A percentile compares a stretch with the other conserved stretches of the same genome.
phyloP scores from a whole-genome alignment of 306 rosid species.

The Elaeagnus macrophylla region DNA sequence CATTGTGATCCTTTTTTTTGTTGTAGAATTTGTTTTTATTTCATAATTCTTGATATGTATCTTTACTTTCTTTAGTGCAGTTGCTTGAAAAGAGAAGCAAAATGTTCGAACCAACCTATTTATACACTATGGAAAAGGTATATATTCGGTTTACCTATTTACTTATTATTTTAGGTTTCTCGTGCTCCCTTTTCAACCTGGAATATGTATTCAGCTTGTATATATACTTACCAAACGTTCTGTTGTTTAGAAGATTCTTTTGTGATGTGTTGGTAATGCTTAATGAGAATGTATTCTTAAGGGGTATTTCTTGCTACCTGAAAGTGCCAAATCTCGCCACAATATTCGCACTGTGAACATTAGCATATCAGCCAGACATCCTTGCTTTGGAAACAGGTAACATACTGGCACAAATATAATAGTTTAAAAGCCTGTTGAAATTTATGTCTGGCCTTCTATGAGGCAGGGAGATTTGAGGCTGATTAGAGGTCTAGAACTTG shows the following conservation, averaged over 20 bases:
- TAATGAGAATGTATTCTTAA: slow-evolving; percentile 22
- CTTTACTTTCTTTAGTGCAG: slow-evolving; percentile 51
- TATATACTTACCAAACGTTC: too few species aligned
- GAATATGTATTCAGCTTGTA: too few species aligned
- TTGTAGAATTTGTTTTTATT: not conserved
- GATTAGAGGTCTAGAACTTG: not conserved
- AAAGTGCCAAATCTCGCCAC: slow-evolving; percentile 77
- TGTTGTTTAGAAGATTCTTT: slow-evolving; percentile 18
- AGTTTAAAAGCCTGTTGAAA: not conserved
- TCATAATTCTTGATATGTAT: slow-evolving; percentile 5
- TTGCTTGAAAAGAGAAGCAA: slow-evolving; percentile 75
- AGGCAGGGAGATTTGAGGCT: not conserved
- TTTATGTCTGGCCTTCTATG: not conserved
- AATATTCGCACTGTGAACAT: slow-evolving; percentile 75
- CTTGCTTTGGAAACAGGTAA: slow-evolving; percentile 97
- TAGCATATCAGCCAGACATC: slow-evolving; percentile 85
- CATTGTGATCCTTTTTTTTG: too few species aligned
- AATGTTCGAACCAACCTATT: slow-evolving; percentile 79
- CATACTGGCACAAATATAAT: not conserved
- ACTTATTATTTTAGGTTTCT: too few species aligned
- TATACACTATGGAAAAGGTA: slow-evolving; percentile 96
- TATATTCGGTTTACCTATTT: not conserved
- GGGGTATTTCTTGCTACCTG: slow-evolving; percentile 96
- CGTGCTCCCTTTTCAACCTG: too few species aligned
- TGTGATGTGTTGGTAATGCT: slow-evolving; percentile 11